Percentiles rank a stretch among this genome's conserved stretches.
These are phyloP conservation scores for Suhomyces anneliseae DNA, from an alignment of 1,139 yeast genomes.

Conservation along the genomic window DNA sequence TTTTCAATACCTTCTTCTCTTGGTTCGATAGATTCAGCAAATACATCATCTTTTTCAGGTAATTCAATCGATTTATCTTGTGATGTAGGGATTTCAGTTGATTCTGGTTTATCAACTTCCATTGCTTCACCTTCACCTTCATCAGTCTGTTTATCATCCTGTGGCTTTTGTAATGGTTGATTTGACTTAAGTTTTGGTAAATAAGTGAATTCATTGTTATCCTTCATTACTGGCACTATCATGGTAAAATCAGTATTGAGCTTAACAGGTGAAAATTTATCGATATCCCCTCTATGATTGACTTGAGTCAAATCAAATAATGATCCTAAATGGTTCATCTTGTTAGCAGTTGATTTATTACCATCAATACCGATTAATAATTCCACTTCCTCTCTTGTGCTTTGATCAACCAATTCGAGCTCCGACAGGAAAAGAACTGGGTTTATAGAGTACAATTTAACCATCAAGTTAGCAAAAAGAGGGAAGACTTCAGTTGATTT, in stretches of 20 bases:
- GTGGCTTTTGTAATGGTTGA: constrained; percentile 1
- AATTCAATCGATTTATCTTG: not conserved
- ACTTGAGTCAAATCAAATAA: constrained; percentile 33
- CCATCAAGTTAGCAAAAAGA: constrained; percentile 26
- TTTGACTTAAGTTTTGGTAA: constrained; percentile 7
- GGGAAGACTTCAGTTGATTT: constrained; percentile 33
- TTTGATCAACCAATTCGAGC: constrained; percentile 25
- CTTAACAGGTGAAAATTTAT: constrained; percentile 33
- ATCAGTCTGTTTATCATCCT: constrained; percentile 2
- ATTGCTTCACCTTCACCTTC: constrained; percentile 9
- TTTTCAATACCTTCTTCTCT: not conserved
- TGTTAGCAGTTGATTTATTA: constrained; percentile 15
- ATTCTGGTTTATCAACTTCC: constrained; percentile 7
- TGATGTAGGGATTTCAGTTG: not conserved
- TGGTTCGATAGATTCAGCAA: not conserved
- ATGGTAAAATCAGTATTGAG: constrained; percentile 38
- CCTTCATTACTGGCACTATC: constrained; percentile 31
- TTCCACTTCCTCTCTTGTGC: constrained; percentile 36
- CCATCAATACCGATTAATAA: constrained; percentile 34
- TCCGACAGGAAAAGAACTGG: constrained; percentile 28
- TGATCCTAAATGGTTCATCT: constrained; percentile 19
- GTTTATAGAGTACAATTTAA: constrained; percentile 33
- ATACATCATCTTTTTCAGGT: too few relatives aligned
- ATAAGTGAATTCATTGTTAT: constrained; percentile 17
- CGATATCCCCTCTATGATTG: constrained; percentile 16